phyloP scores from a whole-genome alignment of 805 yeast genomes.

The Saccharomycopsis javanensis region DNA sequence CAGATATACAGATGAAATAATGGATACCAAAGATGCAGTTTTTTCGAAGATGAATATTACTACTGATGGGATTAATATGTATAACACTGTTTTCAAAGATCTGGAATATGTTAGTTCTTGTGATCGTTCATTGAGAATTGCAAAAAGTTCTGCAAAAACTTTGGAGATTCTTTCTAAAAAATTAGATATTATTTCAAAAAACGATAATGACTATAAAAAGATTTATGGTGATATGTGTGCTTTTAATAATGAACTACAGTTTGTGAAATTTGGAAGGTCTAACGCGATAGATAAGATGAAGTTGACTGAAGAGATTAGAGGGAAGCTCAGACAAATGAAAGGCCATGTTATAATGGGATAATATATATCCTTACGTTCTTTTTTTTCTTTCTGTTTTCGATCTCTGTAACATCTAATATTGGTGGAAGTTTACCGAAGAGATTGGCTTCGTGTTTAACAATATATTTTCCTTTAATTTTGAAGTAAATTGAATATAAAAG shows the following conservation, averaged over 20 bases:
- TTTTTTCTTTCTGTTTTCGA: too few species aligned
- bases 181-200: neutral
- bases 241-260: constrained; percentile 8
- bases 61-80: neutral
- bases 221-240: neutral
- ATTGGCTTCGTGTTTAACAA: too few species aligned
- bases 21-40: constrained; percentile 8
- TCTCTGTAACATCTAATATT: too few species aligned
- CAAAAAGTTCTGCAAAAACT: neutral
- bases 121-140: neutral
- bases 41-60: neutral
- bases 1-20: constrained; percentile 10
- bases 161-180: constrained; percentile 6
- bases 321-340: constrained; percentile 13
- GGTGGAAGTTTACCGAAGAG: too few species aligned
- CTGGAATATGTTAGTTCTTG: constrained; percentile 13
- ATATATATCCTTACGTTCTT: too few species aligned
- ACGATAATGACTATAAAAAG: neutral
- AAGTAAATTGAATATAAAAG: too few species aligned
- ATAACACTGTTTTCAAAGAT: constrained; percentile 7
- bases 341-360: constrained; percentile 5
- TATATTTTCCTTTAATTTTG: too few species aligned
- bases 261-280: neutral
- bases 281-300: constrained; percentile 2
- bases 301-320: constrained; percentile 6